These are phyloP conservation scores for Diospyros kaki DNA, from an alignment of 148 eudicot genomes.

Conservation along the genomic window DNA sequence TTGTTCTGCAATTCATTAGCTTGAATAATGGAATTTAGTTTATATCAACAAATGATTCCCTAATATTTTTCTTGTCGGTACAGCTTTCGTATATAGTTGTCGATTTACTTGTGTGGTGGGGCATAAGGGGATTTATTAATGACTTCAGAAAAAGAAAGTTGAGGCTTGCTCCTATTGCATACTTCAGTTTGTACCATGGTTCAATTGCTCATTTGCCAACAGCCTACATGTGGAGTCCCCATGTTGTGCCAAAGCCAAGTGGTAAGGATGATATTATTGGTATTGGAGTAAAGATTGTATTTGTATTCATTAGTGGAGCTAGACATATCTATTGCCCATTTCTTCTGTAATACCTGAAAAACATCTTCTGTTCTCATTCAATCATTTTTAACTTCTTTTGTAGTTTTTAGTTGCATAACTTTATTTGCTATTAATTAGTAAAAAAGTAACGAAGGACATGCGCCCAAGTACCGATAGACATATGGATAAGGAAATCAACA, in stretches of 20 bases:
- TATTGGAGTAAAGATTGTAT: neutral
- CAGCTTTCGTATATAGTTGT: constrained; percentile 89
- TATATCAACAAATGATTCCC: neutral
- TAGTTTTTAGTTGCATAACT: neutral
- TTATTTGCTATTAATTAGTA: no score
- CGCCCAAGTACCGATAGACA: no score
- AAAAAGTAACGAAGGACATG: no score
- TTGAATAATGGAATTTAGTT: neutral
- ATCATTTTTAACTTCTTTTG: neutral
- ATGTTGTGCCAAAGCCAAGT: constrained; percentile 82
- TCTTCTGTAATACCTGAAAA: neutral
- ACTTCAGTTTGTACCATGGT: constrained; percentile 76
- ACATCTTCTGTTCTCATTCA: neutral
- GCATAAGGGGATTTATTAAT: constrained; percentile 70
- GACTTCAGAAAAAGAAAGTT: constrained; percentile 67
- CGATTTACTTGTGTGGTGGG: constrained; percentile 90
- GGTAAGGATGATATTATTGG: constrained; percentile 38
- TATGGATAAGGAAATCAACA: no score
- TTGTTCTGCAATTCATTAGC: neutral
- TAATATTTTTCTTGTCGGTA: constrained; percentile 17
- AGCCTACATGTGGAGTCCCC: constrained; percentile 96
- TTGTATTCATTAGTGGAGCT: neutral
- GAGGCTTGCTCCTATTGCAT: constrained; percentile 85
- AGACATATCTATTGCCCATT: neutral
- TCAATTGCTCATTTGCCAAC: constrained; percentile 85